Evolutionary conservation across 306 rosid species (phyloP).

Genomic region (Lagenaria siceraria): DNA sequence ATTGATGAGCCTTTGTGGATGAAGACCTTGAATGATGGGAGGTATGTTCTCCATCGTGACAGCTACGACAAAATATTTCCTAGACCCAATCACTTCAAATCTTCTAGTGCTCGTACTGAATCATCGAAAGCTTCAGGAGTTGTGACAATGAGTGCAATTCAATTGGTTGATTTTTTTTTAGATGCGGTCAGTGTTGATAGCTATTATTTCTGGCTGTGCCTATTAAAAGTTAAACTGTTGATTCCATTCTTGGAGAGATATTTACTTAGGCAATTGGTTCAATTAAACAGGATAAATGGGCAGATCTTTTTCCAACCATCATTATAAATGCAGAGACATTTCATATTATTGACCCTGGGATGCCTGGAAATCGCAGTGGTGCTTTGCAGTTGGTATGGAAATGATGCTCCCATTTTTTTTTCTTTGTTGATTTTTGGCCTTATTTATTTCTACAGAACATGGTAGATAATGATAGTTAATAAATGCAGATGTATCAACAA

Average conservation of each 20-base stretch:
- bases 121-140: constrained; percentile 44
- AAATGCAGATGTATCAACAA: constrained; percentile 52
- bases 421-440: not conserved
- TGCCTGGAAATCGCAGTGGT: constrained; percentile 25
- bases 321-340: constrained; percentile 38
- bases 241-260: not conserved
- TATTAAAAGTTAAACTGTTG: not conserved
- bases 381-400: constrained; percentile 39
- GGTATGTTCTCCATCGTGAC: constrained; percentile 27
- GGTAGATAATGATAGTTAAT: not conserved
- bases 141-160: constrained; percentile 26
- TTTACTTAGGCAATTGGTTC: not conserved
- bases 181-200: constrained; percentile 27
- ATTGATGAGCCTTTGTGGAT: constrained; percentile 52
- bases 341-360: constrained; percentile 35
- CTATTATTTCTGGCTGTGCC: not conserved
- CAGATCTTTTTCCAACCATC: constrained; percentile 42
- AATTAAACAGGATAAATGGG: constrained; percentile 46
- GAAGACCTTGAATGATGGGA: constrained; percentile 12
- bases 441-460: not conserved
- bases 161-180: constrained; percentile 39
- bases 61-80: constrained; percentile 26
- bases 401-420: not conserved
- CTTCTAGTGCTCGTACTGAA: constrained; percentile 20
- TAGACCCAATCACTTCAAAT: constrained; percentile 10